A percentile compares a stretch with the other conserved stretches of the same genome.
Conservation (phyloP, 495 filamentous ascomycete species). For the Mycothermus thermophilus region DNA sequence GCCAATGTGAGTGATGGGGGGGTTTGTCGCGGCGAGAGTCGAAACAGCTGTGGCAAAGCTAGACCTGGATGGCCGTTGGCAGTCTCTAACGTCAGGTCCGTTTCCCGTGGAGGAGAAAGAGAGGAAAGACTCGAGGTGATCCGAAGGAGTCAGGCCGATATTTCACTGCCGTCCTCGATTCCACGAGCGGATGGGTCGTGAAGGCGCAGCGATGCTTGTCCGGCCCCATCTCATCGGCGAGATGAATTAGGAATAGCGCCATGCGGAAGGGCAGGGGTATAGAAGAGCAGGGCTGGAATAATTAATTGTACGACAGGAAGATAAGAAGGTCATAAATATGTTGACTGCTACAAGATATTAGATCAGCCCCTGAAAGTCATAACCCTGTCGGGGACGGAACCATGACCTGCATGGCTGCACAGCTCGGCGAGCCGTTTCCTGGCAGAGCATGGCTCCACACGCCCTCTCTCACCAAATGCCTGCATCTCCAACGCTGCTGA, state of each 20-base stretch:
- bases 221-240: slow-evolving; percentile 19
- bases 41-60: not conserved
- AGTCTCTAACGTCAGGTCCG: not conserved
- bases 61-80: slow-evolving; percentile 1
- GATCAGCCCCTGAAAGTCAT: too few relatives aligned
- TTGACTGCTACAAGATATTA: not conserved
- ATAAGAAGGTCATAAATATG: not conserved
- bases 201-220: slow-evolving; percentile 19
- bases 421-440: slow-evolving; percentile 19
- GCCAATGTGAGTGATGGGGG: too few relatives aligned
- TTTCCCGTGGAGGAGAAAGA: slow-evolving; percentile 14
- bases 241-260: slow-evolving; percentile 17
- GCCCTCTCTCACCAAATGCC: too few relatives aligned
- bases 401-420: slow-evolving; percentile 20
- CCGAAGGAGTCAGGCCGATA: slow-evolving; percentile 39
- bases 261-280: not conserved
- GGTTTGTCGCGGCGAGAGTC: not conserved
- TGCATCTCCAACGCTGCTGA: too few relatives aligned
- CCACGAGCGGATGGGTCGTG: slow-evolving; percentile 5
- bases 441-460: too few relatives aligned
- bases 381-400: too few relatives aligned
- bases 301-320: slow-evolving; percentile 9
- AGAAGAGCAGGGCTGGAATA: not conserved
- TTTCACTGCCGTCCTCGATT: slow-evolving; percentile 24
- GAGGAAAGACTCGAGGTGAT: slow-evolving; percentile 15